These are phyloP conservation scores for Sporothrix mexicana DNA, from an alignment of 2,329 filamentous ascomycete genomes.

Conservation along the genomic window DNA sequence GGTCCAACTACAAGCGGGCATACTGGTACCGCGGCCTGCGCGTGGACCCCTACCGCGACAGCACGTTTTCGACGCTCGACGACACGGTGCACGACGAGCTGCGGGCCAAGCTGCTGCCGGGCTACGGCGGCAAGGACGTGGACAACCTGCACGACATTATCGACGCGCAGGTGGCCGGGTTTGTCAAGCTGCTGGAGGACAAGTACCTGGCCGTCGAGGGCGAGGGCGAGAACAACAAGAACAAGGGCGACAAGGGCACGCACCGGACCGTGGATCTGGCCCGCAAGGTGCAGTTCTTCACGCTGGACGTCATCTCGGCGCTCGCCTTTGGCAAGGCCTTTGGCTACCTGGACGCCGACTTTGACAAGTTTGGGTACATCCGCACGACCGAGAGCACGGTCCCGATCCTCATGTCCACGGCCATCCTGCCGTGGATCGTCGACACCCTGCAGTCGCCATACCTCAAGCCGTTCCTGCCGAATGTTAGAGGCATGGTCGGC, in stretches of 20 bases:
- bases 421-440: slow-evolving; percentile 52
- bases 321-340: slow-evolving; percentile 57
- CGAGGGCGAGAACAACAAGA: slow-evolving; percentile 50
- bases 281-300: slow-evolving; percentile 58
- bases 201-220: slow-evolving; percentile 45
- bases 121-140: slow-evolving; percentile 43
- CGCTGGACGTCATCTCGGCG: slow-evolving; percentile 60
- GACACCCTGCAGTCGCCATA: slow-evolving; percentile 48
- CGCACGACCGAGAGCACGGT: slow-evolving; percentile 42
- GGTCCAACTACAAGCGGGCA: slow-evolving; percentile 41
- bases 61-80: slow-evolving; percentile 57
- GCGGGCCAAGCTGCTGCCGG: slow-evolving; percentile 47
- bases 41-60: slow-evolving; percentile 57
- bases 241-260: slow-evolving; percentile 43
- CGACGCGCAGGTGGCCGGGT: slow-evolving; percentile 52
- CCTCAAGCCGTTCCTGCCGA: slow-evolving; percentile 43
- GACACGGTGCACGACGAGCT: slow-evolving; percentile 50
- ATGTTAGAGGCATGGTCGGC: slow-evolving; percentile 35
- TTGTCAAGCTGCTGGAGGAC: slow-evolving; percentile 53
- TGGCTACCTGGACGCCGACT: slow-evolving; percentile 54
- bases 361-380: slow-evolving; percentile 55
- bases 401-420: slow-evolving; percentile 51
- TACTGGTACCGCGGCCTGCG: slow-evolving; percentile 56
- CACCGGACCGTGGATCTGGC: slow-evolving; percentile 51
- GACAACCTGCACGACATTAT: slow-evolving; percentile 46